Conservation (phyloP, 768 basidiomycete species). For the Polyporus arcularius region DNA sequence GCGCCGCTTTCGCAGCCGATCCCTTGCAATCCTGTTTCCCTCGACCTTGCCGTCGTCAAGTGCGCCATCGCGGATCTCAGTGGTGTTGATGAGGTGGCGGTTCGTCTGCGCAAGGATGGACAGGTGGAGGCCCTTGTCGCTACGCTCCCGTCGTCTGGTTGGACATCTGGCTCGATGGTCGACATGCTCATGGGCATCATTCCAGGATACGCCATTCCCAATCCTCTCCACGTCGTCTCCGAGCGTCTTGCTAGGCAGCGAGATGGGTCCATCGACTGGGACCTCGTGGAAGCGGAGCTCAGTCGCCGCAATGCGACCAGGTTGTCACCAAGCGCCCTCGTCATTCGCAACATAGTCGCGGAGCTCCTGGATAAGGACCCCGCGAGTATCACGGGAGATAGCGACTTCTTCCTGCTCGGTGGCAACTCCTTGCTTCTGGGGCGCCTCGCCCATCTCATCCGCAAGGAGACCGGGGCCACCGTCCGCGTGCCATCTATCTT, state of each 20-base stretch:
- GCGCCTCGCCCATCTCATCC: constrained; percentile 17
- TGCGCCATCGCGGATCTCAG: constrained; percentile 29
- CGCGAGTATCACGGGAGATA: constrained; percentile 21
- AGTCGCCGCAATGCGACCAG: constrained; percentile 18
- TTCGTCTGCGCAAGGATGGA: constrained; percentile 36
- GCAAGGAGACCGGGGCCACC: constrained; percentile 34
- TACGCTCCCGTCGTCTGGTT: constrained; percentile 17
- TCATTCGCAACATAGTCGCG: constrained; percentile 25
- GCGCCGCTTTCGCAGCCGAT: constrained; percentile 41
- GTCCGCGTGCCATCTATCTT: constrained; percentile 43
- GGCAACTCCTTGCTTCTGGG: constrained; percentile 53
- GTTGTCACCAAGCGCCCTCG: constrained; percentile 19
- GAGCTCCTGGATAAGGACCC: constrained; percentile 25
- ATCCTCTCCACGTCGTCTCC: constrained; percentile 36
- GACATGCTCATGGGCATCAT: constrained; percentile 27
- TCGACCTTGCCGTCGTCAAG: constrained; percentile 33
- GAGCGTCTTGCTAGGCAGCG: constrained; percentile 4
- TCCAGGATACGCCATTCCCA: constrained; percentile 44
- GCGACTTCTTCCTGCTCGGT: constrained; percentile 28
- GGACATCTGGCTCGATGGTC: constrained; percentile 16
- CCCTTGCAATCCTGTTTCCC: constrained; percentile 34
- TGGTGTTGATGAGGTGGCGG: constrained; percentile 37
- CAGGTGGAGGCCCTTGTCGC: constrained; percentile 43
- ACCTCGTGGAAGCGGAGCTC: constrained; percentile 21
- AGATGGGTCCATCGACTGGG: constrained; percentile 37